Evolutionary conservation across 495 filamentous ascomycete species (phyloP).

Genomic region (Trichocladium antarcticum): DNA sequence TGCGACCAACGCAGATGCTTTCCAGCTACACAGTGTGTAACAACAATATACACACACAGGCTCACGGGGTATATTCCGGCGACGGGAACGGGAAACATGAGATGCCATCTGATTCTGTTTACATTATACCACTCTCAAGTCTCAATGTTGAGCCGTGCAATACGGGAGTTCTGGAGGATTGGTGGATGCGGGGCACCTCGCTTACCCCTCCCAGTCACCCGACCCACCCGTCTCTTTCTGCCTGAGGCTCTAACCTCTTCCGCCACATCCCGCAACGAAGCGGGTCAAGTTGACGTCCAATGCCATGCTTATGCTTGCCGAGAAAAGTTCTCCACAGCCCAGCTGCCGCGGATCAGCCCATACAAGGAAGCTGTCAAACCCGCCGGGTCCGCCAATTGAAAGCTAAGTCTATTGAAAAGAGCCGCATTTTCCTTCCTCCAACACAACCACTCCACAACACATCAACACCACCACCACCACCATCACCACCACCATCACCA

Average conservation of each 20-base stretch:
- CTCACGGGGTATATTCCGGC: too few relatives aligned
- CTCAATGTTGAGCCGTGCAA: too few relatives aligned
- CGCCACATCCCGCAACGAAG: conserved; percentile 5
- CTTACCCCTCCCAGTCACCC: too few relatives aligned
- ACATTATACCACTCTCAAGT: too few relatives aligned
- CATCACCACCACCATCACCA: conserved; percentile 1
- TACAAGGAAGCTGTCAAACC: background rate
- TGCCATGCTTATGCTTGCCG: background rate
- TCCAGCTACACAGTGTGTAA: too few relatives aligned
- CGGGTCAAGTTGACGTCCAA: conserved; percentile 9
- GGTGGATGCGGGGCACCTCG: background rate
- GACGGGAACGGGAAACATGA: too few relatives aligned
- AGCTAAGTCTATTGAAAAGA: background rate
- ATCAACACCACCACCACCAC: conserved; percentile 2
- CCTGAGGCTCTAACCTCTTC: background rate
- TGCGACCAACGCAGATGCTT: too few relatives aligned
- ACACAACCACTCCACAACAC: background rate
- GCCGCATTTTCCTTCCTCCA: background rate
- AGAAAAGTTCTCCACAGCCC: conserved; percentile 10
- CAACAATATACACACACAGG: too few relatives aligned
- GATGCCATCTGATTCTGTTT: too few relatives aligned
- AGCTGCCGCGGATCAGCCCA: conserved; percentile 10
- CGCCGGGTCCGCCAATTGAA: background rate
- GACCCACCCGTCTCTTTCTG: background rate
- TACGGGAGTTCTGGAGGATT: too few relatives aligned